phyloP scores from a whole-genome alignment of 2,329 filamentous ascomycete genomes.

The Penicillium sp. region DNA sequence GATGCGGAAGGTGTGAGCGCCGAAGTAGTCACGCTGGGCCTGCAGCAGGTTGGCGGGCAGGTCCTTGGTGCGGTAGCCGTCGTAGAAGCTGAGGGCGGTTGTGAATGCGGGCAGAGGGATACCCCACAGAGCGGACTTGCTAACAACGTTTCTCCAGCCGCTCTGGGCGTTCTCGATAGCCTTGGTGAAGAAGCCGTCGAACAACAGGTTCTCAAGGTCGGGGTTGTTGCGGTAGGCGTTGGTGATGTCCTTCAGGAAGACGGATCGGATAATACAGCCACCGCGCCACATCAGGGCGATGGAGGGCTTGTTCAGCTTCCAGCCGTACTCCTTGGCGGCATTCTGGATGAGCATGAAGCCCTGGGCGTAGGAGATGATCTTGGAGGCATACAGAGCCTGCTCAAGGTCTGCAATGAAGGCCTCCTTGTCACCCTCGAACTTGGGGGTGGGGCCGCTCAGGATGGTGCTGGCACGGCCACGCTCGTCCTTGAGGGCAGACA shows the following conservation, averaged over 20 bases:
- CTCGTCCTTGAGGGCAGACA: constrained; percentile 92
- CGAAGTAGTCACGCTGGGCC: constrained; percentile 99
- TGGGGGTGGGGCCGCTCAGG: constrained; percentile 70
- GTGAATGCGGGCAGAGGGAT: constrained; percentile 96
- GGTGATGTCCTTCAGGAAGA: constrained; percentile 99
- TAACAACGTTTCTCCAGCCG: constrained; percentile 86
- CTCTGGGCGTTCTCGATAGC: constrained; percentile 94
- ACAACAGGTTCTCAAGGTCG: constrained; percentile 95
- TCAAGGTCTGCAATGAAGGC: constrained; percentile 95
- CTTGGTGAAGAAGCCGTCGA: constrained; percentile 99
- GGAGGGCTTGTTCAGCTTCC: constrained; percentile 99
- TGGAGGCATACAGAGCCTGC: constrained; percentile 97
- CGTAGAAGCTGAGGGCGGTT: constrained; percentile 96
- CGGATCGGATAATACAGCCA: constrained; percentile 98
- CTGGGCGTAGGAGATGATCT: constrained; percentile 99
- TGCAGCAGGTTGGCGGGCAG: constrained; percentile 97
- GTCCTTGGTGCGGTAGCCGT: constrained; percentile 95
- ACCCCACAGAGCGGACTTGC: constrained; percentile 87
- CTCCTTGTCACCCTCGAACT: constrained; percentile 85
- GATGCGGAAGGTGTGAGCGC: constrained; percentile 83
- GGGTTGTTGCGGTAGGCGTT: constrained; percentile 91
- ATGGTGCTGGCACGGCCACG: constrained; percentile 74
- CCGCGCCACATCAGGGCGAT: constrained; percentile 99
- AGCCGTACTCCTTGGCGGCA: constrained; percentile 89
- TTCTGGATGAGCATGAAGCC: constrained; percentile 99